A percentile compares a stretch with the other conserved stretches of the same genome.
These are phyloP conservation scores for Isatis lusitanica DNA, from an alignment of 441 rosid genomes.

Conservation along the genomic window DNA sequence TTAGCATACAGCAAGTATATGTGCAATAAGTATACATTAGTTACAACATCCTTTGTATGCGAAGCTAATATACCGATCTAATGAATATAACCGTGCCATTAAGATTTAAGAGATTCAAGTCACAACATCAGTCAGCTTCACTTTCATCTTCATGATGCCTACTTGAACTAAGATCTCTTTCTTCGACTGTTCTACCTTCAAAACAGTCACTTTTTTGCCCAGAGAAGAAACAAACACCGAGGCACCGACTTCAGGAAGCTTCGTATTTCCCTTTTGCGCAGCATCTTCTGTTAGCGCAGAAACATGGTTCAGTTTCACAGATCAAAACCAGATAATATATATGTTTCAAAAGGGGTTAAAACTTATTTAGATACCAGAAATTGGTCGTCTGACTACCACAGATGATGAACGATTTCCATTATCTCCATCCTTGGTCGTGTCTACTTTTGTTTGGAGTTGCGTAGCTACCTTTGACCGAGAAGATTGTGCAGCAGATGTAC, in stretches of 20 bases:
- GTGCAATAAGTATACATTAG: slow-evolving; percentile 17
- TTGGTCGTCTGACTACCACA: slow-evolving; percentile 37
- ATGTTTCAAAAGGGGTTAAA: background rate
- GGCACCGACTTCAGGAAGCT: slow-evolving; percentile 62
- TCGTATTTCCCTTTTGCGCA: slow-evolving; percentile 38
- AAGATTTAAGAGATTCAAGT: slow-evolving; percentile 21
- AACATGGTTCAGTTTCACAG: background rate
- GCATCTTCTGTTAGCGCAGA: slow-evolving; percentile 21
- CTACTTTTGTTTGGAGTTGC: slow-evolving; percentile 32
- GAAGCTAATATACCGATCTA: background rate
- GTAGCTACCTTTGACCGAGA: slow-evolving; percentile 38
- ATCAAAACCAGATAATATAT: background rate
- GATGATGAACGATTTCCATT: slow-evolving; percentile 35
- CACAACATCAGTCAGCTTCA: slow-evolving; percentile 55
- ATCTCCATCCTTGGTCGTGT: slow-evolving; percentile 26
- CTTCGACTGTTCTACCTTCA: slow-evolving; percentile 66
- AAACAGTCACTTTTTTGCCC: slow-evolving; percentile 60
- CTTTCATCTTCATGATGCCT: slow-evolving; percentile 76
- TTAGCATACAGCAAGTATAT: slow-evolving; percentile 15
- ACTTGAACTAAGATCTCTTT: slow-evolving; percentile 77
- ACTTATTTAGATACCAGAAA: slow-evolving; percentile 42
- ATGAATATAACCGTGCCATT: slow-evolving; percentile 11
- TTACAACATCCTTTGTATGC: slow-evolving; percentile 12
- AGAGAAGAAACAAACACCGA: slow-evolving; percentile 62
- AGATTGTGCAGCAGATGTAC: slow-evolving; percentile 42